A percentile compares a stretch with the other conserved stretches of the same genome.
phyloP scores from a whole-genome alignment of 768 basidiomycete genomes.

The Auricularia auricula-judae region DNA sequence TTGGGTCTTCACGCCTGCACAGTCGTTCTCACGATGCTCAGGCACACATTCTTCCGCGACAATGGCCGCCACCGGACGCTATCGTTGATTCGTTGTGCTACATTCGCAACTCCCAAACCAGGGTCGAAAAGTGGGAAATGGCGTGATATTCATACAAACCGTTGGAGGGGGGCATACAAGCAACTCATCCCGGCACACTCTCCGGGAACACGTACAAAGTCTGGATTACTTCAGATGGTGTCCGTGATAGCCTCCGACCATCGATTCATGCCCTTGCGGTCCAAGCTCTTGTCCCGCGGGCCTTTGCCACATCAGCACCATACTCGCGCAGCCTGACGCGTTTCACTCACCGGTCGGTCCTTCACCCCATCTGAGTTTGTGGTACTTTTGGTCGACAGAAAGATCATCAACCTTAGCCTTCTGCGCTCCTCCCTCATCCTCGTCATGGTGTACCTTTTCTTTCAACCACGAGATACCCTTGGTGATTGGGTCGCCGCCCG shows the following conservation, averaged over 20 bases:
- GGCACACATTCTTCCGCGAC: no score
- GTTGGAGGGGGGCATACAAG: no score
- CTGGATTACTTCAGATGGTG: not conserved
- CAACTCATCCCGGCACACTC: not conserved
- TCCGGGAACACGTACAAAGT: not conserved
- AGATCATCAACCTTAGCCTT: not conserved
- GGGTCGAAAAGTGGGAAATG: no score
- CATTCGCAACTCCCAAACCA: not conserved
- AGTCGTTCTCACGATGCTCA: no score
- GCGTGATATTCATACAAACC: no score
- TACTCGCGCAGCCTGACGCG: not conserved
- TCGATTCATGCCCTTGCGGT: not conserved
- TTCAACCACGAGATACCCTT: not conserved
- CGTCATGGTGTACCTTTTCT: not conserved
- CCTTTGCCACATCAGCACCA: not conserved
- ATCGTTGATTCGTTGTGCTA: not conserved
- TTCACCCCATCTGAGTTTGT: not conserved
- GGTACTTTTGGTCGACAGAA: not conserved
- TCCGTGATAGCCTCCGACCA: not conserved
- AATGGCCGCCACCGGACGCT: no score
- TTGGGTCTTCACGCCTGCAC: no score
- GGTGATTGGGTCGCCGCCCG: not conserved
- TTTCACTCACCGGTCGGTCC: not conserved
- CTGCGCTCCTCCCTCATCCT: not conserved
- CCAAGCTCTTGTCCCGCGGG: not conserved